These are phyloP conservation scores for Ramularia collo-cygni DNA, from an alignment of 2,329 filamentous ascomycete genomes.

Conservation along the genomic window DNA sequence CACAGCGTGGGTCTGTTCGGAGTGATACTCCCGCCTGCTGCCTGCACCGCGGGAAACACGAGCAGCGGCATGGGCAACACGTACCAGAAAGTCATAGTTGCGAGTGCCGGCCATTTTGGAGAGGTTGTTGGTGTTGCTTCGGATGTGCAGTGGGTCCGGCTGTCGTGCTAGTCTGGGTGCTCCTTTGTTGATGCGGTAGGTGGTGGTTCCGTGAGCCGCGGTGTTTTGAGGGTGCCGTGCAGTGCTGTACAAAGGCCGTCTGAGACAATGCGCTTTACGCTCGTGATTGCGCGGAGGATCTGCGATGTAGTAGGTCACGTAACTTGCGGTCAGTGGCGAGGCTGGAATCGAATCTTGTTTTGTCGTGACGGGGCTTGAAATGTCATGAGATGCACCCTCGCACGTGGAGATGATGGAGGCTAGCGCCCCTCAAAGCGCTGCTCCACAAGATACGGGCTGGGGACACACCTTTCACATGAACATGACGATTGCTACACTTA, in stretches of 20 bases:
- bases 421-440: too few species aligned
- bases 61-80: constrained; percentile 24
- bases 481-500: too few species aligned
- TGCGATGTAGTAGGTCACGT: too few species aligned
- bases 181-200: background rate
- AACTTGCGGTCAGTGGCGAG: too few species aligned
- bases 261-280: background rate
- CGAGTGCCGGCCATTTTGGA: constrained; percentile 81
- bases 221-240: background rate
- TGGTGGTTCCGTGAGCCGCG: background rate
- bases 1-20: background rate
- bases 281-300: background rate
- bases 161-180: background rate
- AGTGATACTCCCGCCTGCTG: background rate
- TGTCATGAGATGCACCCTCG: too few species aligned
- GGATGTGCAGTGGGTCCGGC: background rate
- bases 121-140: constrained; percentile 1
- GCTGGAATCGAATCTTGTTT: too few species aligned
- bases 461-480: too few species aligned
- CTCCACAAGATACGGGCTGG: too few species aligned
- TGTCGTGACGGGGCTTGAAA: too few species aligned
- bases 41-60: background rate
- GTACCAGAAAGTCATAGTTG: constrained; percentile 98
- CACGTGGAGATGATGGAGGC: too few species aligned
- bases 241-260: background rate